Evolutionary conservation across 805 yeast genomes (phyloP), one percentile per base, ranked within the genome.

Genomic region (Saccharomycopsis olivae): DNA sequence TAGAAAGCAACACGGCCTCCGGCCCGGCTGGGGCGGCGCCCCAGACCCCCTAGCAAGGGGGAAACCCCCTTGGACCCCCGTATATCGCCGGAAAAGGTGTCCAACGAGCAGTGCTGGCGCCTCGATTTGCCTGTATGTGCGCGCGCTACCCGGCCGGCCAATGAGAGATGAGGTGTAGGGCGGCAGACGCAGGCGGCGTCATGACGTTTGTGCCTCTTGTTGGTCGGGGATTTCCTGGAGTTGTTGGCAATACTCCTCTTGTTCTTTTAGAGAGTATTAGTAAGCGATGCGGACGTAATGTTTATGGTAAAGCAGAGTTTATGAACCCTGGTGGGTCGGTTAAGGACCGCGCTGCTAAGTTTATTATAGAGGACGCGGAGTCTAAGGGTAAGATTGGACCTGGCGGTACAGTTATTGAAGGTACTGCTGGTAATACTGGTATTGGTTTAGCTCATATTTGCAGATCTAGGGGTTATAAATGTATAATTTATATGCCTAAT

Each of bases 371-470:
- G 49, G 87, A 85, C 49, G 95, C 95, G 20, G 95, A 86, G 55
- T 55, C 58, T 27, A 65, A 65, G 45, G 86, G 86, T 2, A 60
- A 69, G 40, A 64, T 86, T 41, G 56, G 62, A 43, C 73, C 86
- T 3, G 92, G 94, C 6, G 95, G 92, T 25, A 86, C 95, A 2
- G 73, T 86, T 23, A 88, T 86, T 14, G 96, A 86, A 59, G 95
- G 95, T 5, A 85, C 95, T 10, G 96, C 96, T 3, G 96, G 96
- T 24, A 86, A 86, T 61, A 86, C 96, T n/a, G 96, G 95, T 14
- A 86, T 86, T 50, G 95, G 95, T 1, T 63, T 86, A 41, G 95
- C 95, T 5, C 79, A 74, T 49, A 74, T 78, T 33, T 83, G 94
- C 55, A 66, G 94, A 27, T 71, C 88, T 35, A 73, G 78, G 50